phyloP scores from a whole-genome alignment of 2,329 filamentous ascomycete species.

The Fusarium illudens region DNA sequence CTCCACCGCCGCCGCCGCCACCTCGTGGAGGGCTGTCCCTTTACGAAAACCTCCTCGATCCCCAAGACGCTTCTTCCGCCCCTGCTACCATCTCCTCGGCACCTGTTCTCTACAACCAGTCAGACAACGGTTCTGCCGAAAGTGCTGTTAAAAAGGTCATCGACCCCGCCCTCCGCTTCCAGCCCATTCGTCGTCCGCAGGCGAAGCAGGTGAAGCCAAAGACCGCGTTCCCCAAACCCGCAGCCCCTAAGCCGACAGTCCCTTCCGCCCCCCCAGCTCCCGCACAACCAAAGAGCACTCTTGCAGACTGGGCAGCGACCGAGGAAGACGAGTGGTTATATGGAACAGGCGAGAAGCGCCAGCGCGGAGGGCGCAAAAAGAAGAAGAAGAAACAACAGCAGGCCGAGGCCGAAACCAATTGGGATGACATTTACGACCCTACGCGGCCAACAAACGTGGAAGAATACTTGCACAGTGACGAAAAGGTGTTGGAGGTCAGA shows the following conservation, averaged over 20 bases:
- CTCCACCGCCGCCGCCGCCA: constrained; percentile 49
- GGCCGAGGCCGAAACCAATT: constrained; percentile 71
- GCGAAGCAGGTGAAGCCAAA: constrained; percentile 67
- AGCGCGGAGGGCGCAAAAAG: constrained; percentile 81
- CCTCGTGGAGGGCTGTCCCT: constrained; percentile 69
- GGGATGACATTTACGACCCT: constrained; percentile 92
- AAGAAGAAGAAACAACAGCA: constrained; percentile 71
- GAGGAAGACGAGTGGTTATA: constrained; percentile 86
- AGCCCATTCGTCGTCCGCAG: constrained; percentile 83
- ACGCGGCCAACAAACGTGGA: constrained; percentile 83
- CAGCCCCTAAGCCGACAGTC: constrained; percentile 46
- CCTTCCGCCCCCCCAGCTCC: constrained; percentile 45
- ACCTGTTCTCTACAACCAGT: constrained; percentile 75
- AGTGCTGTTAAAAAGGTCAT: constrained; percentile 66
- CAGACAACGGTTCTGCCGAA: constrained; percentile 55
- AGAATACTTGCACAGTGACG: constrained; percentile 84
- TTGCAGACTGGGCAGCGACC: constrained; percentile 82
- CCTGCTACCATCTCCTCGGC: constrained; percentile 78
- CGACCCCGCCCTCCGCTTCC: constrained; percentile 77
- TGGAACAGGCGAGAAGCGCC: constrained; percentile 67
- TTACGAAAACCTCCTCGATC: constrained; percentile 84
- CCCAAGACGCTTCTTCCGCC: constrained; percentile 55
- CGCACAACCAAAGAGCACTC: constrained; percentile 67
- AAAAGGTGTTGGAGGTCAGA: constrained; percentile 78
- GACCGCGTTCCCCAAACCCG: constrained; percentile 61